phyloP scores from a whole-genome alignment of 2,329 filamentous ascomycete species.

The Aspergillus japonicus region DNA sequence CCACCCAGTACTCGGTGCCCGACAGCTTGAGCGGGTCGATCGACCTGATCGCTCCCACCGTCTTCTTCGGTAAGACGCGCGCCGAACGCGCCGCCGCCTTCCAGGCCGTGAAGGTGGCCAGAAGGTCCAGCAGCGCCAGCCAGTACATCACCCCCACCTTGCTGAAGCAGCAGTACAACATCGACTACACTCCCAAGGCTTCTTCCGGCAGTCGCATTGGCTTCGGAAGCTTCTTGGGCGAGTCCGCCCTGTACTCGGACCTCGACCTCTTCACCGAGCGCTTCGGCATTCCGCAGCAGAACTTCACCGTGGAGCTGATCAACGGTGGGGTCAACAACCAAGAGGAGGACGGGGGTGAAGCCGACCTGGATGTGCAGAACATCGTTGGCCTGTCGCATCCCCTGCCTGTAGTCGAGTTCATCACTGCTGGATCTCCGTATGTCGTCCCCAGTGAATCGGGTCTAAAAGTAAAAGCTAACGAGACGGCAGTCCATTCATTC shows the following conservation, averaged over 20 bases:
- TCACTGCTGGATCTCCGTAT: slow-evolving; percentile 8
- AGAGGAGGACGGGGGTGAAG: slow-evolving; percentile 49
- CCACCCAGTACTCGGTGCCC: slow-evolving; percentile 5
- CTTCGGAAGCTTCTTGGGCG: slow-evolving; percentile 54
- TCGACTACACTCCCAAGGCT: slow-evolving; percentile 47
- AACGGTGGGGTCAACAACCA: slow-evolving; percentile 46
- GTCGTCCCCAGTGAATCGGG: not conserved
- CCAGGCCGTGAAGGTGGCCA: not conserved
- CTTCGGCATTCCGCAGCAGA: slow-evolving; percentile 45
- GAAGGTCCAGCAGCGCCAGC: slow-evolving; percentile 14
- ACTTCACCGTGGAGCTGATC: slow-evolving; percentile 34
- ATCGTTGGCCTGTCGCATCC: slow-evolving; percentile 56
- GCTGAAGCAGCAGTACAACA: slow-evolving; percentile 51
- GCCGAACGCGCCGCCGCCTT: not conserved
- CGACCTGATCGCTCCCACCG: slow-evolving; percentile 4
- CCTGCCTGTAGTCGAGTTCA: slow-evolving; percentile 45
- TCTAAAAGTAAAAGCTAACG: not conserved
- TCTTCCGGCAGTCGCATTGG: slow-evolving; percentile 50
- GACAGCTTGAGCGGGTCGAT: not conserved
- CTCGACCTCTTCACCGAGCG: slow-evolving; percentile 43
- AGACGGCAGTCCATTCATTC: slow-evolving; percentile 46
- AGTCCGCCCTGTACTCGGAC: slow-evolving; percentile 51
- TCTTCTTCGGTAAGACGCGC: slow-evolving; percentile 6
- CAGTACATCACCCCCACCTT: slow-evolving; percentile 47
- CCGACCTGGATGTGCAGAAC: slow-evolving; percentile 61